Evolutionary conservation across 495 filamentous ascomycete genomes (phyloP), one percentile per base, ranked within the genome.

Genomic region (Podospora tetraspora): DNA sequence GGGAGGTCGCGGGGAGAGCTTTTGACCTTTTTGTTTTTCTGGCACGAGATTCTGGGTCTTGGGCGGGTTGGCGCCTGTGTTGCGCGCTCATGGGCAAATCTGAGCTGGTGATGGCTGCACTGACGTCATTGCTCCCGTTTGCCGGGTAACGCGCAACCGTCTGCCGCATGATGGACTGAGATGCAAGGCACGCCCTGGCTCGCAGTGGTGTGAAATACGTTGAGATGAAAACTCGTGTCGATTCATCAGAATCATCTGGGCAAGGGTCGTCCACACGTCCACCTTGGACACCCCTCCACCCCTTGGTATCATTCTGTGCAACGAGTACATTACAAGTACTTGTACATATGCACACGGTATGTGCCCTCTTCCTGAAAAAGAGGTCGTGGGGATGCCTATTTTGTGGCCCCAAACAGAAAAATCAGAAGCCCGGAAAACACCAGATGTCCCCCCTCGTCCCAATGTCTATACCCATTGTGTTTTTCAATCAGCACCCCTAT

Each of bases 251-350:
- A 52, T 52, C 43, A 52, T 52, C 16, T n/a, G 59, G 23, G 59
- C 13, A n/a, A n/a, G n/a, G n/a, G n/a, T n/a, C 24, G 59, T 27
- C 43, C n/a, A 6, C 24, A 22, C 43, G 61, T 21, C 21, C 27
- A 11, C 22, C 5, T 59, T 7, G 8, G 10, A 27, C 59, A 13
- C 58, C 27, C 57, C 62, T 52, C 27, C 19, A 37, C 32, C 61
- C n/a, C 56, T 64, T 67, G 69, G 64, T 70, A 67, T 70, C 69
- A 70, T 63, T 67, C 65, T 67, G 66, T 68, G 61, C 23, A 56
- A 59, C 58, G 8, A 22, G 30, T 58, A 58, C 22, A 64, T 34
- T 65, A 61, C 58, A 32, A 19, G 32, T 29, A 62, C 32, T 32
- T 32, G 16, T 59, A 65, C 27, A 65, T 65, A 59, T 37, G 57